A percentile compares a stretch with the other conserved stretches of the same genome.
These are phyloP conservation scores for Tylopilus subfusipes DNA, from an alignment of 768 basidiomycete species.

Conservation along the genomic window DNA sequence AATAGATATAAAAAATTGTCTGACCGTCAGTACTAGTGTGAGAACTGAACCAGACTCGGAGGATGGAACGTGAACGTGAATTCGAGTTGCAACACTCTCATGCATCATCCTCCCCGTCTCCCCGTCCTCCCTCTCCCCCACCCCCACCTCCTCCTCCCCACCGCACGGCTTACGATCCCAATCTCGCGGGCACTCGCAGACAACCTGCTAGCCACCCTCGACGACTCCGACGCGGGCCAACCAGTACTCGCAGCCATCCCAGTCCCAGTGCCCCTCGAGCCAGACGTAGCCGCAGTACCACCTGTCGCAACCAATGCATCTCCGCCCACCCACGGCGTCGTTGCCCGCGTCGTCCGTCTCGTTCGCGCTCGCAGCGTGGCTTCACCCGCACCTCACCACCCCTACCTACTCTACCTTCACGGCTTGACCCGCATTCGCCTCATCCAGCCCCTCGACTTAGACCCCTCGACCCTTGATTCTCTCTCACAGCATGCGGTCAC, in stretches of 20 bases:
- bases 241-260: slow-evolving; percentile 71
- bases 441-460: slow-evolving; percentile 34
- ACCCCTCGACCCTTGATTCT: slow-evolving; percentile 27
- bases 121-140: slow-evolving; percentile 67
- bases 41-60: not conserved
- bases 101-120: slow-evolving; percentile 40
- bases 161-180: slow-evolving; percentile 63
- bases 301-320: slow-evolving; percentile 8
- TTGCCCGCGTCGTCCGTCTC: slow-evolving; percentile 68
- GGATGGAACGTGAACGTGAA: not conserved
- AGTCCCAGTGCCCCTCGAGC: slow-evolving; percentile 30
- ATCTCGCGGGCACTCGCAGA: slow-evolving; percentile 61
- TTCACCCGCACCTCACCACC: slow-evolving; percentile 40
- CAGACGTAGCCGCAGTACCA: slow-evolving; percentile 2
- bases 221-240: slow-evolving; percentile 59
- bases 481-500: slow-evolving; percentile 44
- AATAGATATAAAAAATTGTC: slow-evolving; percentile 36
- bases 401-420: slow-evolving; percentile 68
- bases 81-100: not conserved
- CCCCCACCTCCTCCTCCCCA: slow-evolving; percentile 74
- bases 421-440: slow-evolving; percentile 68
- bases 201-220: slow-evolving; percentile 61
- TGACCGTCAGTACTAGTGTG: slow-evolving; percentile 1
- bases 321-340: slow-evolving; percentile 59
- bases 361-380: slow-evolving; percentile 52